These are phyloP conservation scores for Xylaria cubensis DNA, from an alignment of 495 filamentous ascomycete genomes.

Conservation along the genomic window DNA sequence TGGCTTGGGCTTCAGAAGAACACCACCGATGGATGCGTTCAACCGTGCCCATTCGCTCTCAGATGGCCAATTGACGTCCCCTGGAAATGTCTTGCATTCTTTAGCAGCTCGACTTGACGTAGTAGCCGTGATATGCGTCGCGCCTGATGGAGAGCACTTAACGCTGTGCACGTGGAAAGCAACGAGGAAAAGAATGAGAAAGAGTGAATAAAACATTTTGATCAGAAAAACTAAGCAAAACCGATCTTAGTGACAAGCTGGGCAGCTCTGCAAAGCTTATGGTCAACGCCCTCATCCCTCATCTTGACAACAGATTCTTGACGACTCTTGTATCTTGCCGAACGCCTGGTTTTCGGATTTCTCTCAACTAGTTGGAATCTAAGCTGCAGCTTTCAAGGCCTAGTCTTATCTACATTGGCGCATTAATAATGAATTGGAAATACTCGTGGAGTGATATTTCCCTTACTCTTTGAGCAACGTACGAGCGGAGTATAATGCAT, in stretches of 20 bases:
- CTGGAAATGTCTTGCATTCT: conserved; percentile 61
- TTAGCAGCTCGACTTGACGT: conserved; percentile 7
- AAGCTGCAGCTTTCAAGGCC: background rate
- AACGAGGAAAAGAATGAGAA: background rate
- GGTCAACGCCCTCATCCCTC: conserved; percentile 1
- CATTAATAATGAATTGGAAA: conserved; percentile 25
- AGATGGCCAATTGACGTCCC: conserved; percentile 56
- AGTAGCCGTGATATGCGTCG: background rate
- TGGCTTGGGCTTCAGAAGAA: conserved; percentile 59
- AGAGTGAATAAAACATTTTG: background rate
- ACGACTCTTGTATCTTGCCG: background rate
- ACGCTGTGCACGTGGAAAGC: background rate
- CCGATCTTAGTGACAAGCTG: background rate
- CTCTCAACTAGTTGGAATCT: background rate
- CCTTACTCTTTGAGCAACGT: background rate
- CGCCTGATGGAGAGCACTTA: background rate
- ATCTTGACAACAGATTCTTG: background rate
- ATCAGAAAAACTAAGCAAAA: background rate
- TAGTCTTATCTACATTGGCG: background rate
- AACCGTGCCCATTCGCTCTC: conserved; percentile 51
- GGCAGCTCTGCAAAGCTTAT: background rate
- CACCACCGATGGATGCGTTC: conserved; percentile 53
- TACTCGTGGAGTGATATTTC: background rate
- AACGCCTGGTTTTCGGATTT: background rate
- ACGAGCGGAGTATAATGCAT: background rate